Base-by-base conservation (phyloP, 192 early-diverging fungal species). In the Coemansia sp. region DNA sequence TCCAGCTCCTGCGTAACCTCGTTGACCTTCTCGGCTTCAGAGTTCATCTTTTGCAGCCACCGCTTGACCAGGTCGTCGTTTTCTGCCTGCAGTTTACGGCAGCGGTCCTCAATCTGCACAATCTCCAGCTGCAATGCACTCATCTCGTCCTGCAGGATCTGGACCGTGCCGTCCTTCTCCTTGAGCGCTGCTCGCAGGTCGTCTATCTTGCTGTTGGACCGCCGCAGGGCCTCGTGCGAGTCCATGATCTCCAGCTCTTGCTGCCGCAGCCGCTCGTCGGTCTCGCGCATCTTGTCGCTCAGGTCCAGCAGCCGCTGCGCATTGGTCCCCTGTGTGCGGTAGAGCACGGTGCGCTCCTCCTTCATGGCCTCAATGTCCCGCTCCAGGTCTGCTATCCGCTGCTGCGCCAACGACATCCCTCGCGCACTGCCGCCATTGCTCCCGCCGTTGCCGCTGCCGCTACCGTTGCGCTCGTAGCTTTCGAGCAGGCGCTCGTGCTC, bases 91-190 rank as follows among this genome's bases (percentile, higher is more conserved):
- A 98, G 66, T 21, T 81, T 75, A 21, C 80, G 80, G 40, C 84
- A 70, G 18, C 77, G 59, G 51, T 88, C 84, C 62, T 91, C 88
- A 10, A 79, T 69, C 56, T 91, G 90, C 6, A 85, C 77, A 41
- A 96, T 83, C 62, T 98, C 96, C 31, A 98, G 83, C 55, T 96
- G 93, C 53, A 92, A 67, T 6, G 93, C 87, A 18, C 86, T 81
- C 56, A 93, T 69, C 80, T 98, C 96, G 66, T 98, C 96, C 74
- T 91, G 89, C 44, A 96, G 61, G 18, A 94, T 83, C 87, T 92
- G 91, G 46, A 98, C 96, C 1, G 88, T 89, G n/a, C 84, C 77
- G 58, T 96, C 92, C 69, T 96, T 98, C 70, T 94, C 91, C 51
- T 81, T 80, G 7, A 95, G 68, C 16, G 87, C 46, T 12, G 55